phyloP scores from a whole-genome alignment of 257 asterid species.

The Solanum microdontum region DNA sequence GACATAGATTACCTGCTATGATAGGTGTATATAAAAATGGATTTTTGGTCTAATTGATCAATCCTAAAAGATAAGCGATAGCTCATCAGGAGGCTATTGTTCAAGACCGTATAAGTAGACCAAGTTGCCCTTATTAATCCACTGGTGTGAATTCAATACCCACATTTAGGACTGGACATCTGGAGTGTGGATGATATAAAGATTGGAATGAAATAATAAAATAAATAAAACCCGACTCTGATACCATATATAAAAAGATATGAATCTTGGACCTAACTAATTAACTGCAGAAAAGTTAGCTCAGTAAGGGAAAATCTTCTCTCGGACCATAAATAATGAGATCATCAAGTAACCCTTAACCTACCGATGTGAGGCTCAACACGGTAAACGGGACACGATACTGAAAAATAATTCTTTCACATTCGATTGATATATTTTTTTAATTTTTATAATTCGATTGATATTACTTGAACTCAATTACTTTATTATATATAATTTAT shows the following conservation, averaged over 20 bases:
- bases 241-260: too few species aligned
- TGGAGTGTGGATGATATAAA: too few species aligned
- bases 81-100: background rate
- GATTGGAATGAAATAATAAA: too few species aligned
- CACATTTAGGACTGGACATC: too few species aligned
- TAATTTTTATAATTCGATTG: background rate
- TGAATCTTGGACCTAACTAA: background rate
- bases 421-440: background rate
- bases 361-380: background rate
- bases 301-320: background rate
- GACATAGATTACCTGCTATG: background rate
- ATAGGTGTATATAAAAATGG: background rate
- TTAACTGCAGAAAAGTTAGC: background rate
- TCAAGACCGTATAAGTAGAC: background rate
- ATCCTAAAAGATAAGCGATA: too few species aligned
- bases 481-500: background rate
- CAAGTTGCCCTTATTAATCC: background rate
- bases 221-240: fast-evolving
- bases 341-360: background rate
- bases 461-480: background rate
- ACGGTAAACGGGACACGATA: background rate
- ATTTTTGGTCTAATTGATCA: background rate
- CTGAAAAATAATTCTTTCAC: background rate
- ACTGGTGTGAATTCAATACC: background rate
- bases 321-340: background rate